These are phyloP conservation scores for Populus hybrid DNA, from an alignment of 441 rosid genomes.

Conservation along the genomic window DNA sequence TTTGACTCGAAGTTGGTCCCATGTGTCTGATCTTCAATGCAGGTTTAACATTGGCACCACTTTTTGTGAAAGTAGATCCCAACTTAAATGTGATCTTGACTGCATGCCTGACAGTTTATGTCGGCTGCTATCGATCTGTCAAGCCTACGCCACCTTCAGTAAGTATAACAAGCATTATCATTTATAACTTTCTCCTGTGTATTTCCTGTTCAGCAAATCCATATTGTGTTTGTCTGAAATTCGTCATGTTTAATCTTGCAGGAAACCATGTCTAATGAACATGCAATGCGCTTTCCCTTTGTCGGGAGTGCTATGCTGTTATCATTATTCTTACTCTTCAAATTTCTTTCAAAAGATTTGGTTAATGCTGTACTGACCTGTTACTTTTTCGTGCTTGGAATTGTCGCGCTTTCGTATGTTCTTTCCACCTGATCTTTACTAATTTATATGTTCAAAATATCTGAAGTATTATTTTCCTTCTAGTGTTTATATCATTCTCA, in stretches of 20 bases:
- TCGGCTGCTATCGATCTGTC: conserved; percentile 86
- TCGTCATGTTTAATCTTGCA: conserved; percentile 31
- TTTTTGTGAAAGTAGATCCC: conserved; percentile 75
- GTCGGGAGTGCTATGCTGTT: conserved; percentile 97
- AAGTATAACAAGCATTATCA: conserved; percentile 24
- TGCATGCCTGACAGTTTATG: conserved; percentile 77
- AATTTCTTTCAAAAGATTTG: conserved; percentile 93
- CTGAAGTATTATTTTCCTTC: neutral
- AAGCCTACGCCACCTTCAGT: conserved; percentile 87
- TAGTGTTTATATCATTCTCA: conserved; percentile 7
- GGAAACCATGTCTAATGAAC: conserved; percentile 98
- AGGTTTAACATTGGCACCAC: conserved; percentile 92
- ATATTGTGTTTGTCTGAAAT: conserved; percentile 9
- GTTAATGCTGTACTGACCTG: conserved; percentile 93
- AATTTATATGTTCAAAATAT: neutral
- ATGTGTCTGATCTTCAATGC: conserved; percentile 23
- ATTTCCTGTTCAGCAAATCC: neutral
- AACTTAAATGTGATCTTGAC: conserved; percentile 89
- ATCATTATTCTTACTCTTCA: conserved; percentile 89
- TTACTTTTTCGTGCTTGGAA: conserved; percentile 93
- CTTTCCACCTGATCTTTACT: neutral
- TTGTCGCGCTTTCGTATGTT: conserved; percentile 90
- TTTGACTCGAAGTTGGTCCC: neutral
- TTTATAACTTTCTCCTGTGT: neutral
- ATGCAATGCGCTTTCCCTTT: conserved; percentile 98